Conservation (phyloP, 208 protist genomes). For the Acanthamoeba triangularis region DNA sequence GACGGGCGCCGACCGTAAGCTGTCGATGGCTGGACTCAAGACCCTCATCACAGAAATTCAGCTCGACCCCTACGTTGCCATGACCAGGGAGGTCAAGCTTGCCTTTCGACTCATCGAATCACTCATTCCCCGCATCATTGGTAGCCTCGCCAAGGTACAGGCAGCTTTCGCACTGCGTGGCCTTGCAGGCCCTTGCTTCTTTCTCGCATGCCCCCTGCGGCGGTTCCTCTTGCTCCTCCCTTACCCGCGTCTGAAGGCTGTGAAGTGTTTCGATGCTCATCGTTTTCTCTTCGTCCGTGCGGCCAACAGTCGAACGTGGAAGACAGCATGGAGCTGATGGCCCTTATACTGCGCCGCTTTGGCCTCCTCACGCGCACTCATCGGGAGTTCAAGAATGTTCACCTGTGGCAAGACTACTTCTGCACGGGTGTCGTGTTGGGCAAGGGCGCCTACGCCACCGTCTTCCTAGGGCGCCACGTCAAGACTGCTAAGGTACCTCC, state of each 20-base stretch:
- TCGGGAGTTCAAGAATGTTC: conserved; percentile 1
- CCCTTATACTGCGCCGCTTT: conserved; percentile 44
- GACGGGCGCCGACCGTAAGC: not conserved
- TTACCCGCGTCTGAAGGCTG: not conserved
- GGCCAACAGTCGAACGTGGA: not conserved
- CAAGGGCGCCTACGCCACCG: conserved; percentile 50
- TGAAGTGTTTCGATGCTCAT: not conserved
- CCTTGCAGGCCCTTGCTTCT: too few relatives aligned
- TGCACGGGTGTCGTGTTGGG: conserved; percentile 61
- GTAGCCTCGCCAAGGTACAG: conserved; percentile 27
- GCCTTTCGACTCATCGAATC: not conserved
- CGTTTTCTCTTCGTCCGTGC: not conserved
- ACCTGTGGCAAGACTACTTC: conserved; percentile 44
- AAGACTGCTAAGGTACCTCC: conserved; percentile 30
- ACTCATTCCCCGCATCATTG: conserved; percentile 48
- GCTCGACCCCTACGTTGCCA: not conserved
- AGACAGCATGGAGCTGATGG: conserved; percentile 52
- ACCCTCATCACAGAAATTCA: not conserved
- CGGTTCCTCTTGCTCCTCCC: not conserved
- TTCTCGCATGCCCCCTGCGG: not conserved
- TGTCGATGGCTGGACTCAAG: conserved; percentile 13
- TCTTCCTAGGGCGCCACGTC: conserved; percentile 58
- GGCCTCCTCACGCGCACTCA: not conserved
- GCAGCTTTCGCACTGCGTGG: too few relatives aligned
- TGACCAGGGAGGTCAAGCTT: conserved; percentile 18